phyloP scores from a whole-genome alignment of 305 asterid species.

The Vinca major region DNA sequence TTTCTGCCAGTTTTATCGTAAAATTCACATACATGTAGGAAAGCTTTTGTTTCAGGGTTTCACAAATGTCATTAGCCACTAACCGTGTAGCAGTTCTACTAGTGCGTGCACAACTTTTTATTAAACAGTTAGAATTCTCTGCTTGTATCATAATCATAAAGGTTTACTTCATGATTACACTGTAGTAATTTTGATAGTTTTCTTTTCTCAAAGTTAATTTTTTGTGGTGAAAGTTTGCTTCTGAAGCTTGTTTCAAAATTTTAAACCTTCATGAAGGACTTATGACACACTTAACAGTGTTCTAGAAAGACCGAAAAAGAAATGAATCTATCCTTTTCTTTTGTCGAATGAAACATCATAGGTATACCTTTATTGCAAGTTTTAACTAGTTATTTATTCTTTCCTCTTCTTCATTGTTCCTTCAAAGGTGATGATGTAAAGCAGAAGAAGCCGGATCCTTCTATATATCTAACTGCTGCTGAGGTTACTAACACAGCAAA shows the following conservation, averaged over 20 bases:
- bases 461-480: conserved; percentile 71
- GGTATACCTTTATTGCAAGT: background rate
- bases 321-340: background rate
- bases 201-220: background rate
- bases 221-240: background rate
- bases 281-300: background rate
- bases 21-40: background rate
- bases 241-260: too few species aligned
- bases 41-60: background rate
- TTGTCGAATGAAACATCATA: background rate
- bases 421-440: conserved; percentile 83
- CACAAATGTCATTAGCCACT: background rate
- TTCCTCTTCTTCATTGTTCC: conserved; percentile 1
- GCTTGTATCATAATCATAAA: conserved; percentile 1
- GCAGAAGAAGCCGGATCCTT: conserved; percentile 87
- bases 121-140: background rate
- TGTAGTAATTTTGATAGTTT: background rate
- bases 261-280: background rate
- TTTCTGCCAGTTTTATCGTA: background rate
- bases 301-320: background rate
- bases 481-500: conserved; percentile 31
- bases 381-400: background rate
- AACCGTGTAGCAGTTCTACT: background rate
- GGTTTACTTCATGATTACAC: background rate
- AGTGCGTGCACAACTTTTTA: background rate